Evolutionary conservation across 768 basidiomycete genomes (phyloP).

Genomic region (Obba rivulosa): DNA sequence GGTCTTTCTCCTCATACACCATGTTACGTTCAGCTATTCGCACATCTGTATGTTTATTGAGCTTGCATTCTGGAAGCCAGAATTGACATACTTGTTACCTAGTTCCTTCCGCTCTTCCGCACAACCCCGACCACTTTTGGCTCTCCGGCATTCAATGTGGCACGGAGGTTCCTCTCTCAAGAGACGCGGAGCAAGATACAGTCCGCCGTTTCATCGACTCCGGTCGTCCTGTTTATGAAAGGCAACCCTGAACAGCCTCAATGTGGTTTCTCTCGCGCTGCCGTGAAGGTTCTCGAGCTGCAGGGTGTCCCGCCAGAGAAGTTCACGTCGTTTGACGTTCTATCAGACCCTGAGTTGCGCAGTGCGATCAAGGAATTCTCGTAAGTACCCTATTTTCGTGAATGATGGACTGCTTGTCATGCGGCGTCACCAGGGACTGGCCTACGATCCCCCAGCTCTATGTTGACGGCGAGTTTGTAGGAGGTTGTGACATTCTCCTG

Average conservation of each 20-base stretch:
- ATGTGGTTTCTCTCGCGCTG: slow-evolving; percentile 95
- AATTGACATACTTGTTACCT: background rate
- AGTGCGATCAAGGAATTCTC: slow-evolving; percentile 93
- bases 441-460: slow-evolving; percentile 97
- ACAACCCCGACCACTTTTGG: slow-evolving; percentile 6
- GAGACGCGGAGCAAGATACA: slow-evolving; percentile 62
- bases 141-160: slow-evolving; percentile 20
- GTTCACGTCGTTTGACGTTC: slow-evolving; percentile 84
- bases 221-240: slow-evolving; percentile 98
- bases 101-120: slow-evolving; percentile 12
- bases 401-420: background rate
- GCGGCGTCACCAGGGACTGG: slow-evolving; percentile 67
- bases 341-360: slow-evolving; percentile 81
- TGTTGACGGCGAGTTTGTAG: slow-evolving; percentile 91
- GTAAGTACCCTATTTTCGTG: slow-evolving; percentile 44
- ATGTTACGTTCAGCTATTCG: slow-evolving; percentile 45
- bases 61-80: too few species aligned
- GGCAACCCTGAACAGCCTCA: slow-evolving; percentile 82
- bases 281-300: slow-evolving; percentile 82
- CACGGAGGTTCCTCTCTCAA: slow-evolving; percentile 52
- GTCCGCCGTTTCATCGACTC: slow-evolving; percentile 65
- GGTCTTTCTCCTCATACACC: slow-evolving; percentile 12
- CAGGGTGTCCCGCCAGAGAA: slow-evolving; percentile 79
- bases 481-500: slow-evolving; percentile 93
- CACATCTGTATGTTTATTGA: slow-evolving; percentile 33